Base-by-base conservation (phyloP, 768 basidiomycete genomes). In the Hysterangium stoloniferum region DNA sequence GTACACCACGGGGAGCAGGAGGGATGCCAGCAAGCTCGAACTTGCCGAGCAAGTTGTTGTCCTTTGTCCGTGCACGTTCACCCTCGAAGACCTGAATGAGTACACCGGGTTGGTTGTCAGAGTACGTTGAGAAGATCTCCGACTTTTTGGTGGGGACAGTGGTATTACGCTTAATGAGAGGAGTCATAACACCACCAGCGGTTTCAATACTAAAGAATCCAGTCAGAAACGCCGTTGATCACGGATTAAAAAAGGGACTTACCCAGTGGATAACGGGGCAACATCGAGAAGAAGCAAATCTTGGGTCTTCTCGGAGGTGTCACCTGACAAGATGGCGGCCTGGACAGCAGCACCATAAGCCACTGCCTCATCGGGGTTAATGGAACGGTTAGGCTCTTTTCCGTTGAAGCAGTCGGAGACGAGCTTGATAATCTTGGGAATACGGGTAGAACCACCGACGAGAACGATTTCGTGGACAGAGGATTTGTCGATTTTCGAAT, bases 341-440 rank as follows among this genome's bases (percentile, higher is more conserved):
- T 98, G 94, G 60, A 99, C 93, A 53, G 95, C 95, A 50, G 95
- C 95, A 76, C 95, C 94, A 68, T 96, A 96, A 17, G 95, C 95
- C 52, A 98, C 93, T 51, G 95, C 94, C 73, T 97, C 95, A 58
- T 98, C 95, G 46, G 95, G 95, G 82, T 98, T 97, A 77, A 98
- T 97, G 73, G 86, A 86, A 80, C 94, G 96, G 79, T 92, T 93
- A 62, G 91, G 94, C 74, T 96, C 93, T 77, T 94, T 93, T 66
- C 94, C 94, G 67, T 89, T 90, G 78, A 97, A 97, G 81, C 88
- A 96, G 70, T 97, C 94, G 58, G 90, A 94, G 52, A 98, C 90
- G 65, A 97, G 88, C 72, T 96, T 94, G 66, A 91, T 84, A 62
- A 98, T 86, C 68, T 90, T 88, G 58, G 95, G 95, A 58, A 98